These are phyloP conservation scores for Ilyonectria mors-panacis DNA, from an alignment of 2,329 filamentous ascomycete species.

Conservation along the genomic window DNA sequence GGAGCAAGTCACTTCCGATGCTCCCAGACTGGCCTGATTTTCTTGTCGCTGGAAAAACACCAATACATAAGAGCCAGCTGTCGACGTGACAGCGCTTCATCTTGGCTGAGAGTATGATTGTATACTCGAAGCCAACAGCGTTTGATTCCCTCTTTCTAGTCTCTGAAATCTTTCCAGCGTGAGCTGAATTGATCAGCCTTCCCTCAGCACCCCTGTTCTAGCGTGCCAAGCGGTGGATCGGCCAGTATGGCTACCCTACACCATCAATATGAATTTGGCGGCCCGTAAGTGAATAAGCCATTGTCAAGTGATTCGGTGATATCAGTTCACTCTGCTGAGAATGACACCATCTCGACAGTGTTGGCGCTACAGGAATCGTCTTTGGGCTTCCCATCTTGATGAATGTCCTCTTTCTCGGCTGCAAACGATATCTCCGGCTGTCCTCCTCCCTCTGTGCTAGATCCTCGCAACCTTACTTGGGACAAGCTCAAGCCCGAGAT, in stretches of 20 bases:
- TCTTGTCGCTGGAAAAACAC: background rate
- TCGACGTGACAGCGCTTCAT: background rate
- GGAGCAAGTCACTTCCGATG: slow-evolving; percentile 35
- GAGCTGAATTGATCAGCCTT: background rate
- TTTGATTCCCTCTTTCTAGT: background rate
- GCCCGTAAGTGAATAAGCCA: slow-evolving; percentile 47
- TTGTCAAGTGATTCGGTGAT: background rate
- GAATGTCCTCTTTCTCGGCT: slow-evolving; percentile 82
- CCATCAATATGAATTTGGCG: slow-evolving; percentile 51
- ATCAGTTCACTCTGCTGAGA: background rate
- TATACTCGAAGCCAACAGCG: too few relatives aligned
- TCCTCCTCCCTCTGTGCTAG: slow-evolving; percentile 82
- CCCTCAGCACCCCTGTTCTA: background rate
- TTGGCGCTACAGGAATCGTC: slow-evolving; percentile 80
- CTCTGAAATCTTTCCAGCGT: background rate
- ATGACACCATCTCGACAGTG: slow-evolving; percentile 59
- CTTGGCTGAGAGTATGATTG: background rate
- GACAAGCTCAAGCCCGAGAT: slow-evolving; percentile 80
- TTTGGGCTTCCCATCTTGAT: slow-evolving; percentile 83
- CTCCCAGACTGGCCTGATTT: slow-evolving; percentile 40
- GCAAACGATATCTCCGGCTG: slow-evolving; percentile 93
- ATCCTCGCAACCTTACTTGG: slow-evolving; percentile 76
- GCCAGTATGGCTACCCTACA: slow-evolving; percentile 32
- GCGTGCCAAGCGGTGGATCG: background rate
- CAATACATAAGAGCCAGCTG: background rate